Conservation (phyloP, 345 rosid genomes). For the Limnanthes douglasii region DNA sequence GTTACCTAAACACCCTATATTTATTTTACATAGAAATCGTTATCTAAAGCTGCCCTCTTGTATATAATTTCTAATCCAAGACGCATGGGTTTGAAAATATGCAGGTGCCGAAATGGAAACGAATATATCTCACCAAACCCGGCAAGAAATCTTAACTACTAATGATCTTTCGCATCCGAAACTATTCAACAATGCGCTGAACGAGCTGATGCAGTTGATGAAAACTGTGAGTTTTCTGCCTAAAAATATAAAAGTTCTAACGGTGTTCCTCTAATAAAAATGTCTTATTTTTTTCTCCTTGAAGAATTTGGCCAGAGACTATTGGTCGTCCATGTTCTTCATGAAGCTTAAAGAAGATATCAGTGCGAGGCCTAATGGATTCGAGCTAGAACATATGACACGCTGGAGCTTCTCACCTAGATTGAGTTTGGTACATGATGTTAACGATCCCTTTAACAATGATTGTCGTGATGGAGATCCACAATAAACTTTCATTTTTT, state of each 20-base stretch:
- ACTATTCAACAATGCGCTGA: conserved; percentile 52
- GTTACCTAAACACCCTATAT: background rate
- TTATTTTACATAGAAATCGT: background rate
- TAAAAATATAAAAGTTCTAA: too few species aligned
- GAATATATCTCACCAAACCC: conserved; percentile 59
- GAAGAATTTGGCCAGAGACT: conserved; percentile 72
- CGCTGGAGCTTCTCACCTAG: conserved; percentile 68
- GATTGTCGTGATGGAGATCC: too few species aligned
- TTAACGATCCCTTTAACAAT: conserved; percentile 89
- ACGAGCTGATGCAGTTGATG: conserved; percentile 71
- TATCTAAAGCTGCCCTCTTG: background rate
- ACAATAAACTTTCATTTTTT: too few species aligned
- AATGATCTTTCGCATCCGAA: conserved; percentile 39
- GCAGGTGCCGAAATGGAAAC: conserved; percentile 81
- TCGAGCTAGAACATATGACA: conserved; percentile 29
- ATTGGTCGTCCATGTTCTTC: conserved; percentile 68
- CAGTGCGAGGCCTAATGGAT: conserved; percentile 17
- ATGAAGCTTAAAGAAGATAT: conserved; percentile 73
- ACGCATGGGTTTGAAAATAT: too few species aligned
- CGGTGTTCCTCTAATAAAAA: background rate
- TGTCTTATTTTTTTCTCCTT: background rate
- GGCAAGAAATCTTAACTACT: conserved; percentile 61
- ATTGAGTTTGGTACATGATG: conserved; percentile 54
- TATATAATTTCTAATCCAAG: background rate
- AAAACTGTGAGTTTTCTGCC: conserved; percentile 34